phyloP scores from a whole-genome alignment of 306 rosid genomes.

The Begonia peltatifolia region DNA sequence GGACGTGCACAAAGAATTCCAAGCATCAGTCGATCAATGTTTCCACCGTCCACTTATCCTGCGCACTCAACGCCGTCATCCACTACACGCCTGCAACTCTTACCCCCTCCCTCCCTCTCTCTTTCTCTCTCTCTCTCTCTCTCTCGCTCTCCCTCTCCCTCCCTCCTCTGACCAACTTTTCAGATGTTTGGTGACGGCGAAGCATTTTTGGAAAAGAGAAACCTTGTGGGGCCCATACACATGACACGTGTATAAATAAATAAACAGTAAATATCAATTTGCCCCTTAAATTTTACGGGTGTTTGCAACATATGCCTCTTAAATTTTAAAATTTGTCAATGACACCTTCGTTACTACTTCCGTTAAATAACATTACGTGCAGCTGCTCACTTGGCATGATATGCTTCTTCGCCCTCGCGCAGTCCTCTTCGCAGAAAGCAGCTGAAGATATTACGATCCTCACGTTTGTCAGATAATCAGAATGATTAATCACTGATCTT shows the following conservation, averaged over 20 bases:
- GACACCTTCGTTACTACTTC: too few relatives aligned
- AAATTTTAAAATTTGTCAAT: too few relatives aligned
- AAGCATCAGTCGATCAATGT: slow-evolving; percentile 30
- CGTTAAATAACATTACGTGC: too few relatives aligned
- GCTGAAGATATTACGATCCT: slow-evolving; percentile 18
- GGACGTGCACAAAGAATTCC: slow-evolving; percentile 44
- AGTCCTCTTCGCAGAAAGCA: neutral
- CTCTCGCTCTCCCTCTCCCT: neutral
- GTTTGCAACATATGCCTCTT: too few relatives aligned
- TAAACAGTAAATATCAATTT: too few relatives aligned
- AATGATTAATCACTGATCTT: slow-evolving; percentile 22
- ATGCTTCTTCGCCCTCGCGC: too few relatives aligned
- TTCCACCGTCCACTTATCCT: slow-evolving; percentile 15
- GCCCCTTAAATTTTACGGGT: too few relatives aligned
- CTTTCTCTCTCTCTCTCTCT: neutral
- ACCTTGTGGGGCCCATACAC: slow-evolving; percentile 1
- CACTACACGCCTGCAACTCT: neutral
- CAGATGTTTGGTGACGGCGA: slow-evolving; percentile 12
- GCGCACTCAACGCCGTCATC: slow-evolving; percentile 19
- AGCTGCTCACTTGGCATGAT: too few relatives aligned
- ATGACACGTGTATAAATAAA: too few relatives aligned
- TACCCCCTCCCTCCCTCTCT: neutral
- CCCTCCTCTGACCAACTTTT: neutral
- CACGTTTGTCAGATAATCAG: slow-evolving; percentile 23
- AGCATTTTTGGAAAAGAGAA: slow-evolving; percentile 10